These are phyloP conservation scores for Rosa multiflora DNA, from an alignment of 306 rosid species.

Conservation along the genomic window DNA sequence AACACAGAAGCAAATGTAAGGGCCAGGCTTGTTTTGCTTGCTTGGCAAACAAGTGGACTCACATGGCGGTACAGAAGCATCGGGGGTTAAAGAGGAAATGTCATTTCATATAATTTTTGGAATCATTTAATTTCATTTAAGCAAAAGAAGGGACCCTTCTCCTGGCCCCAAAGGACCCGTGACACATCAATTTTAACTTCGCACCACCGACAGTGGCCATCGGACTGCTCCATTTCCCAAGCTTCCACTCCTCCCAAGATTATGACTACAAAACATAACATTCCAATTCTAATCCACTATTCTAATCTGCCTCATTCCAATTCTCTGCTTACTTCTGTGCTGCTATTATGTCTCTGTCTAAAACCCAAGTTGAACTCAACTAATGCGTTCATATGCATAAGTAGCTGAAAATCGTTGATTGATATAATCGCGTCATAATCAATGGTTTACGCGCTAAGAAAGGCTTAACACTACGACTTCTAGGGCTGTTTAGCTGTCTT, in stretches of 20 bases:
- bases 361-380: neutral
- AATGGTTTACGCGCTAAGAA: neutral
- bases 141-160: neutral
- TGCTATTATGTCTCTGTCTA: neutral
- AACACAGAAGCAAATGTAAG: neutral
- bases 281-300: neutral
- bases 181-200: slow-evolving; percentile 13
- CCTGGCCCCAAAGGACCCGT: slow-evolving; percentile 1
- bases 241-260: neutral
- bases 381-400: neutral
- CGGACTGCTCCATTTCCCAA: slow-evolving; percentile 11
- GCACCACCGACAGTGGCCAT: slow-evolving; percentile 21
- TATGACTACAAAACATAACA: neutral
- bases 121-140: neutral
- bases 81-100: neutral
- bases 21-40: slow-evolving; percentile 9
- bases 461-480: neutral
- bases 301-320: neutral
- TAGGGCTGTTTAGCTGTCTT: neutral
- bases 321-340: neutral
- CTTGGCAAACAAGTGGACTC: slow-evolving; percentile 4
- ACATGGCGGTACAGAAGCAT: neutral
- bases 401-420: neutral
- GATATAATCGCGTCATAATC: neutral
- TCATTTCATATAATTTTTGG: slow-evolving; percentile 10